phyloP scores from a whole-genome alignment of 768 basidiomycete genomes.

The Sarcodon sp. region DNA sequence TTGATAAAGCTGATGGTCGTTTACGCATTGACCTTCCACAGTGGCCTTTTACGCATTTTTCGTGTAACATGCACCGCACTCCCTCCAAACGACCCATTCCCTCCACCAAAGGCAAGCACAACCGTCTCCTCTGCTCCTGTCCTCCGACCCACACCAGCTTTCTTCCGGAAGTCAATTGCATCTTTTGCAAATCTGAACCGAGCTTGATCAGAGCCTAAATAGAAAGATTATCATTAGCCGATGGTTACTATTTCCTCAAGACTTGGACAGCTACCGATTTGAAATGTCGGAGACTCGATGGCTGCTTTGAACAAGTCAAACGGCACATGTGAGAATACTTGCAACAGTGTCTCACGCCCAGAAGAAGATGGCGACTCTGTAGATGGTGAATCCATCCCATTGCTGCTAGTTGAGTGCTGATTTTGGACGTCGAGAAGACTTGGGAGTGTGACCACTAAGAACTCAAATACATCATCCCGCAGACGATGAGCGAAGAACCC shows the following conservation, averaged over 20 bases:
- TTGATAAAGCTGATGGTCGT: background rate
- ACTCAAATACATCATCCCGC: conserved; percentile 67
- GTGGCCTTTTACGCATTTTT: conserved; percentile 48
- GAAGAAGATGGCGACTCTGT: conserved; percentile 13
- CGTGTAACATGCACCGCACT: conserved; percentile 82
- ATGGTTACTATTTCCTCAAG: background rate
- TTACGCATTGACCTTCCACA: conserved; percentile 28
- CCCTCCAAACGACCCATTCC: conserved; percentile 36
- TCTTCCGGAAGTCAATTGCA: conserved; percentile 73
- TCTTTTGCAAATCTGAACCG: conserved; percentile 91
- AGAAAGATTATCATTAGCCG: background rate
- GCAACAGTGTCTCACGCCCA: conserved; percentile 59
- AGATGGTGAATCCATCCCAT: conserved; percentile 12
- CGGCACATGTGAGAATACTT: conserved; percentile 67
- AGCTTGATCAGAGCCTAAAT: conserved; percentile 64
- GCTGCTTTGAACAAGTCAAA: conserved; percentile 83
- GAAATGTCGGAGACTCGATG: conserved; percentile 67
- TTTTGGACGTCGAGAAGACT: conserved; percentile 42
- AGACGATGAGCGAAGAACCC: conserved; percentile 67
- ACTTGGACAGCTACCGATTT: conserved; percentile 43
- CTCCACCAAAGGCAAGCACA: conserved; percentile 75
- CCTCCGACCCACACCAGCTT: conserved; percentile 49
- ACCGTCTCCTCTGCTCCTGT: conserved; percentile 80
- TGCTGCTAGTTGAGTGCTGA: conserved; percentile 8
- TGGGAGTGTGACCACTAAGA: conserved; percentile 65